Conservation (phyloP, 768 basidiomycete genomes). For the Coprinopsis cinerea region DNA sequence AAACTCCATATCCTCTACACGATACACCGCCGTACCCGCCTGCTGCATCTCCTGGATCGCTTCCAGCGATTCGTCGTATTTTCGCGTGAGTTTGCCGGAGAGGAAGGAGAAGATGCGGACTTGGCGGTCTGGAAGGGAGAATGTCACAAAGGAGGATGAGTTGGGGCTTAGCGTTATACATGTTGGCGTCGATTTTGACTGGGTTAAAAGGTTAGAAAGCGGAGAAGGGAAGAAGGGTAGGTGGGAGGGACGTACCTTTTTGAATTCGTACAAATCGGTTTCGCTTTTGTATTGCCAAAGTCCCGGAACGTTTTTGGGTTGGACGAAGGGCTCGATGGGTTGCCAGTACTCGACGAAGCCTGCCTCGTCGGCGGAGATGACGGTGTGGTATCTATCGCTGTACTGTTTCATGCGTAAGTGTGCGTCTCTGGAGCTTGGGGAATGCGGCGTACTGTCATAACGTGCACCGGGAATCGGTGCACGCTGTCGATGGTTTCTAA, state of each 20-base stretch:
- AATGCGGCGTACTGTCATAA: conserved; percentile 61
- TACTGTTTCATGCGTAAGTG: conserved; percentile 48
- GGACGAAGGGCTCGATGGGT: conserved; percentile 81
- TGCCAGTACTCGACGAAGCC: conserved; percentile 98
- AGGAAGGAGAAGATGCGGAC: conserved; percentile 92
- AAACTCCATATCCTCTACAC: conserved; percentile 98
- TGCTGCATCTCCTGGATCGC: conserved; percentile 99
- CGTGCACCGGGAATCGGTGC: conserved; percentile 84
- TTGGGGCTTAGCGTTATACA: conserved; percentile 90
- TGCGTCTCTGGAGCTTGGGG: background rate
- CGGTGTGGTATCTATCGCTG: conserved; percentile 83
- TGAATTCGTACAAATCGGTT: conserved; percentile 96
- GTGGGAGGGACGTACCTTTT: conserved; percentile 74
- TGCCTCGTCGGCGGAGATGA: conserved; percentile 89
- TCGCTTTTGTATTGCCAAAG: conserved; percentile 89
- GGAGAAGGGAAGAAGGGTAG: too few species aligned
- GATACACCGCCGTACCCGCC: conserved; percentile 87
- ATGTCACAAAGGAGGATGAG: conserved; percentile 84
- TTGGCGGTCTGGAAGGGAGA: conserved; percentile 90
- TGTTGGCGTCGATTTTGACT: conserved; percentile 91
- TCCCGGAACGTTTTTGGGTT: conserved; percentile 70
- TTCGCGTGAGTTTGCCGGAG: conserved; percentile 80
- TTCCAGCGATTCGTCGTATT: conserved; percentile 90
- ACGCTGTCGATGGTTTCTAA: conserved; percentile 71
- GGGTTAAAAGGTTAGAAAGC: background rate